Conservation (phyloP, 2,329 filamentous ascomycete genomes). For the Rasamsonia emersonii region DNA sequence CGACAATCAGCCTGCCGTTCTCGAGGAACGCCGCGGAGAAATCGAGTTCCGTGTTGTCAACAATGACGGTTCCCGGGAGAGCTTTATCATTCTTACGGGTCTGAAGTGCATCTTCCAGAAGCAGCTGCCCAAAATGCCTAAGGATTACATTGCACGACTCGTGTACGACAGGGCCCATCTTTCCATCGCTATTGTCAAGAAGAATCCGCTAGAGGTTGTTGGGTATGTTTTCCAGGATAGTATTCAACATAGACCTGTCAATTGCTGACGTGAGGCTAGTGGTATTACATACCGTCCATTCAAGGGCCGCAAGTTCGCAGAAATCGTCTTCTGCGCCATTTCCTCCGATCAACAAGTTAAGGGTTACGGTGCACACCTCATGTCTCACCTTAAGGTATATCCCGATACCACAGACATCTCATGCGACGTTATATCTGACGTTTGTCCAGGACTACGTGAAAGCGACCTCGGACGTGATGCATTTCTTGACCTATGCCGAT, state of each 20-base stretch:
- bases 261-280: constrained; percentile 37
- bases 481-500: constrained; percentile 96
- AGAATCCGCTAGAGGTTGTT: constrained; percentile 90
- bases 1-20: constrained; percentile 61
- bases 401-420: background rate
- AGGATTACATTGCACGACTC: constrained; percentile 94
- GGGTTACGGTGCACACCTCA: constrained; percentile 93
- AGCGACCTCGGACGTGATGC: constrained; percentile 92
- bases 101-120: constrained; percentile 98
- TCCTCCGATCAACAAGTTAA: constrained; percentile 98
- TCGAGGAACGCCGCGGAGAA: constrained; percentile 87
- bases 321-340: constrained; percentile 98
- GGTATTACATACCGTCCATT: constrained; percentile 97
- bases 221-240: constrained; percentile 42
- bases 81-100: constrained; percentile 87
- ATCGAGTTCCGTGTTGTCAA: constrained; percentile 98
- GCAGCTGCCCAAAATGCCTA: constrained; percentile 97
- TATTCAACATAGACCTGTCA: background rate
- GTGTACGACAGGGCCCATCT: constrained; percentile 96
- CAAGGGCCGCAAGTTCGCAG: constrained; percentile 82
- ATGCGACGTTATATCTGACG: constrained; percentile 4
- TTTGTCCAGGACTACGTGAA: constrained; percentile 71
- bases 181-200: constrained; percentile 96
- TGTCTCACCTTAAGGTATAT: constrained; percentile 81
- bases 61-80: constrained; percentile 82